phyloP scores from a whole-genome alignment of 2,329 filamentous ascomycete species.

The Periconia digitata region DNA sequence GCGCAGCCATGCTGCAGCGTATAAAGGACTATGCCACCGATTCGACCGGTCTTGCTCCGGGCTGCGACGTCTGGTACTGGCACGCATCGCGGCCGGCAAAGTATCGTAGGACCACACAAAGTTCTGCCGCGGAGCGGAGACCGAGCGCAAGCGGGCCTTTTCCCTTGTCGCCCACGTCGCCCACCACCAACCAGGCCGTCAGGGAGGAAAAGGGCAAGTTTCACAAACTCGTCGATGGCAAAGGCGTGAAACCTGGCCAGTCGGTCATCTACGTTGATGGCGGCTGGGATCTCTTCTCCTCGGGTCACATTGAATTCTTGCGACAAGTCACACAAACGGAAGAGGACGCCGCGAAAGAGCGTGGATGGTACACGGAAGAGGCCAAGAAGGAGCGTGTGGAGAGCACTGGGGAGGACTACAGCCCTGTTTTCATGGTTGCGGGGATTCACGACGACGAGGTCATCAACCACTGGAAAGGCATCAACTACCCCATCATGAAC shows the following conservation, averaged over 20 bases:
- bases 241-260: conserved; percentile 74
- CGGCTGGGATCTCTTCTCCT: conserved; percentile 94
- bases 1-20: conserved; percentile 70
- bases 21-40: conserved; percentile 88
- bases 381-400: conserved; percentile 64
- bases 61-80: conserved; percentile 87
- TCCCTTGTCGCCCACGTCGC: conserved; percentile 21
- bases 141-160: conserved; percentile 14
- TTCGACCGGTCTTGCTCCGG: conserved; percentile 74
- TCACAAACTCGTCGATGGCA: conserved; percentile 68
- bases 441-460: conserved; percentile 93
- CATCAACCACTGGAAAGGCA: conserved; percentile 94
- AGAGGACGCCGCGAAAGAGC: conserved; percentile 64
- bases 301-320: conserved; percentile 94
- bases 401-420: conserved; percentile 70
- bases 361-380: conserved; percentile 74
- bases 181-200: conserved; percentile 33
- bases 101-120: conserved; percentile 33
- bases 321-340: conserved; percentile 74
- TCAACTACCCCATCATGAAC: conserved; percentile 99
- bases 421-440: conserved; percentile 83
- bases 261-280: conserved; percentile 93
- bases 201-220: conserved; percentile 67
- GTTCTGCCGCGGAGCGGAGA: conserved; percentile 14
- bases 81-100: conserved; percentile 53